Evolutionary conservation across 768 basidiomycete genomes (phyloP).

Genomic region (Suillus spraguei): DNA sequence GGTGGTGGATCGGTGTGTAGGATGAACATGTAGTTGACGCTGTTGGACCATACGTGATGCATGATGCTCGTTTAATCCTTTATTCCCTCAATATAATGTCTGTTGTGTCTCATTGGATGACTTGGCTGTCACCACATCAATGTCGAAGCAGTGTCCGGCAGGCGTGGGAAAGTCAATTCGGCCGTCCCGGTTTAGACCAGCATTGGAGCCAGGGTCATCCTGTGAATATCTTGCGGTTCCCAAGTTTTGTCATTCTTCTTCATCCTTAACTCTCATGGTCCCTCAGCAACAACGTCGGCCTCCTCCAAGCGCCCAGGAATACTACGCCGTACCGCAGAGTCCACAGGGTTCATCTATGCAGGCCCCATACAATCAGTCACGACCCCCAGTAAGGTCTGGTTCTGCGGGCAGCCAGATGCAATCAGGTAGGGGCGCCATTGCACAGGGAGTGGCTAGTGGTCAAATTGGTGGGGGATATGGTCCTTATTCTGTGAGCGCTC

Average conservation of each 20-base stretch:
- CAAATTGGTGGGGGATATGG: conserved; percentile 81
- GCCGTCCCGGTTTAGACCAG: conserved; percentile 22
- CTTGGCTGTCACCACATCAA: neutral
- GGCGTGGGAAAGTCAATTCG: conserved; percentile 19
- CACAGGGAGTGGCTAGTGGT: conserved; percentile 80
- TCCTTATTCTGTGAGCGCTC: conserved; percentile 74
- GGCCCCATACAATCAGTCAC: conserved; percentile 22
- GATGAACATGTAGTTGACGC: conserved; percentile 43
- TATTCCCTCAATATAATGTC: neutral
- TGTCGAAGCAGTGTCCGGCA: neutral
- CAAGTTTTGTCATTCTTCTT: conserved; percentile 10
- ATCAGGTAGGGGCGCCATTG: conserved; percentile 56
- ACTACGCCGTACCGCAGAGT: conserved; percentile 70
- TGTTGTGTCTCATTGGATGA: neutral
- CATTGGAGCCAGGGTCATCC: conserved; percentile 16
- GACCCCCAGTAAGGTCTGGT: conserved; percentile 29
- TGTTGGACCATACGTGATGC: conserved; percentile 1
- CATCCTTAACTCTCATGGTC: conserved; percentile 29
- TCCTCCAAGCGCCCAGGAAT: conserved; percentile 50
- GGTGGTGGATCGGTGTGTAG: conserved; percentile 72
- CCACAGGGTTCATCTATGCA: conserved; percentile 45
- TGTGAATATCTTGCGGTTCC: conserved; percentile 16
- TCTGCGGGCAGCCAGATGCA: conserved; percentile 32
- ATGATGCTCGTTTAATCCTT: neutral
- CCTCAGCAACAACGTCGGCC: conserved; percentile 42